These are phyloP conservation scores for Porcisia hertigi DNA, from an alignment of 208 protist species.

Conservation along the genomic window DNA sequence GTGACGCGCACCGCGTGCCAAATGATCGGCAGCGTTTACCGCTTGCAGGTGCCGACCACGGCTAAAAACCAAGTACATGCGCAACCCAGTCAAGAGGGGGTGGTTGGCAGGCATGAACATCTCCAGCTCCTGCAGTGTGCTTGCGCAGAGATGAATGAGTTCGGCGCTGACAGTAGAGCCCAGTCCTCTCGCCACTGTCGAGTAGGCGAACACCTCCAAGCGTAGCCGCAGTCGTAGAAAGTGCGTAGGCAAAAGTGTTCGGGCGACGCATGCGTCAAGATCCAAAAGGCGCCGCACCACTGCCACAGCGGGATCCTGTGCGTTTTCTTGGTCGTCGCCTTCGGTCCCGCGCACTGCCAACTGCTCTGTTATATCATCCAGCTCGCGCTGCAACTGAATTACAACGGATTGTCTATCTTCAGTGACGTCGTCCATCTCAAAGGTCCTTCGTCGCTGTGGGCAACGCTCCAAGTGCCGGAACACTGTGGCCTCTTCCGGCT, in stretches of 20 bases:
- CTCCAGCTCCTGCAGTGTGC: slow-evolving; percentile 60
- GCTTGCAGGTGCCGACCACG: slow-evolving; percentile 49
- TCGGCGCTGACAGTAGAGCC: slow-evolving; percentile 35
- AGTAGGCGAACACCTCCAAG: slow-evolving; percentile 51
- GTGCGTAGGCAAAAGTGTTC: slow-evolving; percentile 54
- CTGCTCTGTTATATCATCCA: slow-evolving; percentile 10
- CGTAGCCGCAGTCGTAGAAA: slow-evolving; percentile 47
- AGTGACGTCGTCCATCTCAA: background rate
- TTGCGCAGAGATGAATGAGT: slow-evolving; percentile 47
- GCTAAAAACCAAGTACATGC: slow-evolving; percentile 68
- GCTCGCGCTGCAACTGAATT: slow-evolving; percentile 5
- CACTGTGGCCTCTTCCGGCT: background rate
- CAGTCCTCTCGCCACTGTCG: slow-evolving; percentile 24
- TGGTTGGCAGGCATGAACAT: slow-evolving; percentile 52
- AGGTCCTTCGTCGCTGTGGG: background rate
- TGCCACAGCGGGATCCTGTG: slow-evolving; percentile 12
- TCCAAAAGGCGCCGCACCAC: slow-evolving; percentile 49
- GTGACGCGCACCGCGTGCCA: slow-evolving; percentile 16
- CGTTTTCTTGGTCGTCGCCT: background rate
- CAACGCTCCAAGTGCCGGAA: slow-evolving; percentile 22
- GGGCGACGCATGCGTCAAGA: slow-evolving; percentile 36
- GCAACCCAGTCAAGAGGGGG: slow-evolving; percentile 64
- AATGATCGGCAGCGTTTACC: slow-evolving; percentile 21
- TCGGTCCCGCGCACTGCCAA: background rate
- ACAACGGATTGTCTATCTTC: background rate